A percentile compares a stretch with the other conserved stretches of the same genome.
Conservation (phyloP, 1,139 yeast genomes). For the Debaryomyces psychrophilus region DNA sequence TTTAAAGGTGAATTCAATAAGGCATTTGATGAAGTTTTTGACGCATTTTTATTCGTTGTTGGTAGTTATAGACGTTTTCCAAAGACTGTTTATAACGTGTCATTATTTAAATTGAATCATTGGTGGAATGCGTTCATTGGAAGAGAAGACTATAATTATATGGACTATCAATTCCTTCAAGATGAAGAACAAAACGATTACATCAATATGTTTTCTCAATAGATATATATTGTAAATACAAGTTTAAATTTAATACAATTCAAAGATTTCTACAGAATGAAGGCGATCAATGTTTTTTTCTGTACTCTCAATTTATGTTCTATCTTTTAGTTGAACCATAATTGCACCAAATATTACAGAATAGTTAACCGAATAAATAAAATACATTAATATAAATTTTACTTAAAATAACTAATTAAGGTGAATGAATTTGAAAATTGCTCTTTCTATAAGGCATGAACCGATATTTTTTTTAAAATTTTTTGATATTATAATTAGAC, state of each 20-base stretch:
- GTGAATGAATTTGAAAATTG: conserved; percentile 1
- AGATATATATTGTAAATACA: conserved; percentile 6
- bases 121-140: conserved; percentile 84
- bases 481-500: conserved; percentile 9
- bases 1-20: conserved; percentile 49
- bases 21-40: conserved; percentile 59
- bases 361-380: conserved; percentile 2
- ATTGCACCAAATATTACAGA: background rate
- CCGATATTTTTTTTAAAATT: conserved; percentile 6
- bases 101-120: conserved; percentile 50
- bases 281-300: too few species aligned
- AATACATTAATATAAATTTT: conserved; percentile 7
- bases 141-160: conserved; percentile 26
- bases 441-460: conserved; percentile 6
- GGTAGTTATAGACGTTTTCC: conserved; percentile 75
- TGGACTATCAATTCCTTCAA: conserved; percentile 18
- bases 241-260: background rate
- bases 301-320: background rate
- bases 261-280: too few species aligned
- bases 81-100: conserved; percentile 52
- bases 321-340: background rate
- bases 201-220: conserved; percentile 15
- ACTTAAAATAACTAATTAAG: conserved; percentile 1
- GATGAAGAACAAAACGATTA: conserved; percentile 19
- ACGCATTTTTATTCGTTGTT: conserved; percentile 69